These are phyloP conservation scores for Staphylotrichum tortipilum DNA, from an alignment of 495 filamentous ascomycete species.

Conservation along the genomic window DNA sequence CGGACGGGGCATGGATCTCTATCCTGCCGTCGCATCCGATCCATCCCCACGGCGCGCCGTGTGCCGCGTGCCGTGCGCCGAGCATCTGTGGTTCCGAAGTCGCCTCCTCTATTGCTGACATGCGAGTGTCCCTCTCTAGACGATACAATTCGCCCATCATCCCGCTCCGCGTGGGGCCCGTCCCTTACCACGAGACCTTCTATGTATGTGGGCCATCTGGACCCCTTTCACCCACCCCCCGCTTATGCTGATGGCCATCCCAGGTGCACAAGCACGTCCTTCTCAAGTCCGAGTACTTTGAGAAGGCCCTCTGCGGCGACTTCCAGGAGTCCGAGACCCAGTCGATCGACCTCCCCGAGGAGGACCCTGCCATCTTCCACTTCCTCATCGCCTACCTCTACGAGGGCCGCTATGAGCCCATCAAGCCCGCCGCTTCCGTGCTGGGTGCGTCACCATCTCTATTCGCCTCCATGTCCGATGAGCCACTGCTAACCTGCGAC, in stretches of 20 bases:
- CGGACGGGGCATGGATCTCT: no score
- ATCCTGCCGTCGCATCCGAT: no score
- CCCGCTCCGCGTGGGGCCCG: slow-evolving; percentile 31
- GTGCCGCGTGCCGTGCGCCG: no score
- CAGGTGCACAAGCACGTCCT: slow-evolving; percentile 38
- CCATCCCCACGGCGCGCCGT: no score
- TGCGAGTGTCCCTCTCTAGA: slow-evolving; percentile 19
- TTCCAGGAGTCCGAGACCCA: slow-evolving; percentile 35
- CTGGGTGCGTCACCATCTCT: slow-evolving; percentile 19
- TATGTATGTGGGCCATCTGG: slow-evolving; percentile 21
- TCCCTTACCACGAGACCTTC: slow-evolving; percentile 31
- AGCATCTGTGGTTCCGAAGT: background rate
- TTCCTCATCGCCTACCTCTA: slow-evolving; percentile 43
- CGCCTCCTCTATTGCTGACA: slow-evolving; percentile 1
- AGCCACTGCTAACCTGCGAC: background rate
- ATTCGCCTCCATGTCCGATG: background rate
- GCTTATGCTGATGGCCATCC: background rate
- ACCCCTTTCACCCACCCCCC: background rate
- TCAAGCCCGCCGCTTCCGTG: slow-evolving; percentile 29
- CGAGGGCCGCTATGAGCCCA: slow-evolving; percentile 39
- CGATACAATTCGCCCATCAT: slow-evolving; percentile 36
- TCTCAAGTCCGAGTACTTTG: slow-evolving; percentile 37
- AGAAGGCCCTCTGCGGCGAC: slow-evolving; percentile 34
- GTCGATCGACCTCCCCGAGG: slow-evolving; percentile 38
- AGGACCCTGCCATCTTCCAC: slow-evolving; percentile 41